Conservation (phyloP, 2,329 filamentous ascomycete species). For the Claviceps maximensis region DNA sequence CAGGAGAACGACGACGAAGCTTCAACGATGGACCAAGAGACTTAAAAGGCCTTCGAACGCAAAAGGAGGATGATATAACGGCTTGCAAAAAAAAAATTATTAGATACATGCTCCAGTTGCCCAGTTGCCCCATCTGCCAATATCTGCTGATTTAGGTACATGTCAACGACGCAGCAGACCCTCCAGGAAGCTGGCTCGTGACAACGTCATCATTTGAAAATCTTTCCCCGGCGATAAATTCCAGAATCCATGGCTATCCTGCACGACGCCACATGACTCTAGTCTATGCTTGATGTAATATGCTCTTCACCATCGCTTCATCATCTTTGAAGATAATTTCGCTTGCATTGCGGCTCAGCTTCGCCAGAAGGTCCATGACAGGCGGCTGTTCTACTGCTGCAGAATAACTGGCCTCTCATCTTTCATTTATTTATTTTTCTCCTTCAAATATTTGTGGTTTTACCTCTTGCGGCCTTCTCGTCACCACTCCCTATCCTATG, state of each 20-base stretch:
- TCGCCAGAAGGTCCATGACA: not conserved
- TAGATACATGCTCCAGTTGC: not conserved
- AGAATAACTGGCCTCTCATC: not conserved
- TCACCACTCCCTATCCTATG: conserved; percentile 26
- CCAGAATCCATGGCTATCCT: not conserved
- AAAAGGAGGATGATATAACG: not conserved
- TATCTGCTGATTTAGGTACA: not conserved
- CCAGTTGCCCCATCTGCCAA: not conserved
- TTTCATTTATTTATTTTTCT: not conserved
- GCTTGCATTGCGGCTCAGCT: not conserved
- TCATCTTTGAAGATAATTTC: not conserved
- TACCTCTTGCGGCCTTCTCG: not conserved
- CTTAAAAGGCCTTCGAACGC: not conserved
- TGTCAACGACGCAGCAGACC: not conserved
- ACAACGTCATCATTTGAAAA: not conserved
- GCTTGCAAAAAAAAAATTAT: not conserved
- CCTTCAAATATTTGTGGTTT: not conserved
- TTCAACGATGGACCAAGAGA: no score
- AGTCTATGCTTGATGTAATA: not conserved
- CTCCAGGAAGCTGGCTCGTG: not conserved
- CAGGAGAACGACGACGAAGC: no score
- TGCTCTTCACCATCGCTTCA: not conserved
- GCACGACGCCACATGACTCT: not conserved
- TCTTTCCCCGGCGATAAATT: not conserved
- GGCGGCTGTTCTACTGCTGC: not conserved